Evolutionary conservation across 2,329 filamentous ascomycete species (phyloP).

Genomic region (Thelonectria discophora): DNA sequence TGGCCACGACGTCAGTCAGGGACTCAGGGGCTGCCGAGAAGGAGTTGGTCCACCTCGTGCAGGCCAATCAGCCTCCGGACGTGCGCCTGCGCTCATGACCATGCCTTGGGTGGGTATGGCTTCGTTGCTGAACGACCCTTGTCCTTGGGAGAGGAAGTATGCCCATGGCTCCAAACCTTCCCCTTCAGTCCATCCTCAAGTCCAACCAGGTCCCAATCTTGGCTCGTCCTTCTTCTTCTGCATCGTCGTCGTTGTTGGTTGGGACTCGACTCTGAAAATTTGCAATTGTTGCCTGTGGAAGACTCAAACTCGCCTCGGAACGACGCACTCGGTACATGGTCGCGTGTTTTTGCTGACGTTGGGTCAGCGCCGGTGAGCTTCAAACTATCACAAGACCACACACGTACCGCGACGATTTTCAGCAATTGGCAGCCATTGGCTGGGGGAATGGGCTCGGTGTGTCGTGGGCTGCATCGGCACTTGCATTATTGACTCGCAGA

Average conservation of each 20-base stretch:
- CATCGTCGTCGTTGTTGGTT: neutral
- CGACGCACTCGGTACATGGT: neutral
- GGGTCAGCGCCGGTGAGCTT: constrained; percentile 14
- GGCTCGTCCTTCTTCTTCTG: constrained; percentile 10
- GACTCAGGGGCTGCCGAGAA: constrained; percentile 24
- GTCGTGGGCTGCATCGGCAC: neutral
- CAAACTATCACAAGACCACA: constrained; percentile 16
- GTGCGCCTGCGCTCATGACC: constrained; percentile 28
- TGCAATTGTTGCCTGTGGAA: constrained; percentile 8
- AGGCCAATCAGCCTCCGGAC: constrained; percentile 36
- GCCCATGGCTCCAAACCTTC: constrained; percentile 27
- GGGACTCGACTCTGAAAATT: constrained; percentile 2
- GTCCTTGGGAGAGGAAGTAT: constrained; percentile 35
- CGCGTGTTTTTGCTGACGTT: constrained; percentile 6
- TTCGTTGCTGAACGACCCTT: constrained; percentile 36
- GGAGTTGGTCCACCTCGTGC: constrained; percentile 32
- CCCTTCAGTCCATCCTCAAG: constrained; percentile 30
- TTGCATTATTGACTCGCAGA: neutral
- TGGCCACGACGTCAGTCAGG: constrained; percentile 25
- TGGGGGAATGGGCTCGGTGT: constrained; percentile 3
- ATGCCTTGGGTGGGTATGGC: constrained; percentile 36
- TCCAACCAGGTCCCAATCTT: constrained; percentile 16
- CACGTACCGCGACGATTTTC: constrained; percentile 3
- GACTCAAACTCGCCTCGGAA: neutral
- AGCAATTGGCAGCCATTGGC: constrained; percentile 10